A percentile compares a stretch with the other conserved stretches of the same genome.
Evolutionary conservation across 352 stramenopile species (phyloP).

Genomic region (Globisporangium takayamanum): DNA sequence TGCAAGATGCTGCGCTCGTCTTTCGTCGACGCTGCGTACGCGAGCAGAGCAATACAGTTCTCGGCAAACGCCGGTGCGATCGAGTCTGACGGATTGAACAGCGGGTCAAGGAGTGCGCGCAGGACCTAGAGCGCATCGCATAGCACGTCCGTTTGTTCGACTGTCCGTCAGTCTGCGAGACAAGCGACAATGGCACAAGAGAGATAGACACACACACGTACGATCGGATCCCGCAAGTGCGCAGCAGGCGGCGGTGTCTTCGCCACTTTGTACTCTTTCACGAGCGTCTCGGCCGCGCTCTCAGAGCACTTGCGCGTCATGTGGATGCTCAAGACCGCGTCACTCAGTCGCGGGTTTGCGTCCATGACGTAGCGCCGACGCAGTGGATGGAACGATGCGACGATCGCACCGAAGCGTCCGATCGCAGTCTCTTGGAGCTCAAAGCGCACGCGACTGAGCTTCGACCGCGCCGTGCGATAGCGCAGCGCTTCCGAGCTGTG

Average conservation of each 20-base stretch:
- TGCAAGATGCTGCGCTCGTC: constrained; percentile 77
- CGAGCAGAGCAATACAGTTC: constrained; percentile 65
- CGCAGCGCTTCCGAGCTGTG: constrained; percentile 28
- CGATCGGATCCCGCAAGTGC: constrained; percentile 66
- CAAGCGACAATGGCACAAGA: background rate
- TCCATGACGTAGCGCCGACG: constrained; percentile 57
- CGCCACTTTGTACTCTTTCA: constrained; percentile 52
- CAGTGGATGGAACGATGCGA: constrained; percentile 70
- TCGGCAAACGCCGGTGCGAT: constrained; percentile 49
- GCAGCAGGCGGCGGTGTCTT: constrained; percentile 51
- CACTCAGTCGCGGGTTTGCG: constrained; percentile 45
- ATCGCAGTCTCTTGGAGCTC: constrained; percentile 72
- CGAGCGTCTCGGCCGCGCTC: constrained; percentile 44
- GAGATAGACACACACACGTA: constrained; percentile 15
- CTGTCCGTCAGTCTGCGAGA: background rate
- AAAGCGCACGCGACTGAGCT: constrained; percentile 62
- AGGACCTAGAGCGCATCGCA: constrained; percentile 40
- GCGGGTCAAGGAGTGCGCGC: constrained; percentile 61
- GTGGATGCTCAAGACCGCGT: constrained; percentile 70
- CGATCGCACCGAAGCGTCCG: constrained; percentile 55
- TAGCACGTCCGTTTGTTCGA: background rate
- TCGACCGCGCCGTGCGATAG: constrained; percentile 57
- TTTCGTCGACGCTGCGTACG: constrained; percentile 68
- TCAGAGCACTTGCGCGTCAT: constrained; percentile 73
- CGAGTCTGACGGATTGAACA: constrained; percentile 76